phyloP scores from a whole-genome alignment of 1,284 basidiomycete genomes.

The Ganoderma meredithae region DNA sequence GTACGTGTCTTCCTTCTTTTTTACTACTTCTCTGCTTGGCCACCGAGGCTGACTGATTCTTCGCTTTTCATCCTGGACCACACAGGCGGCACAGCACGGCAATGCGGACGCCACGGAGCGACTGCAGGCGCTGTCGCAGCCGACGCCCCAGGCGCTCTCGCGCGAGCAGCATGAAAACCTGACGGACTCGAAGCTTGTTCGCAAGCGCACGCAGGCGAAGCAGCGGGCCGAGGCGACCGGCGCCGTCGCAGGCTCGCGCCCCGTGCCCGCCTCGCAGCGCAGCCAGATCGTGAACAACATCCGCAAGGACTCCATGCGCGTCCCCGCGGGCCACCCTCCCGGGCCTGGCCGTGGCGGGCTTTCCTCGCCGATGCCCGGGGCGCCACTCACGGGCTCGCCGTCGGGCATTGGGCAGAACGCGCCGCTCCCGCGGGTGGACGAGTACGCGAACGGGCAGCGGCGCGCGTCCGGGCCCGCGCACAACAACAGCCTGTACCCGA shows the following conservation, averaged over 20 bases:
- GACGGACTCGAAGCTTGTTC: conserved; percentile 81
- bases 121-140: conserved; percentile 69
- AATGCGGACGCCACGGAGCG: conserved; percentile 86
- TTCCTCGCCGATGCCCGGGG: neutral
- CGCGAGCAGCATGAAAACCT: conserved; percentile 83
- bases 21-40: neutral
- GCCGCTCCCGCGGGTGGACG: conserved; percentile 28
- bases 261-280: conserved; percentile 30
- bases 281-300: conserved; percentile 43
- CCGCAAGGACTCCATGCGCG: conserved; percentile 41
- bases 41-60: neutral
- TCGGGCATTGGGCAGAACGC: conserved; percentile 22
- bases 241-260: conserved; percentile 22
- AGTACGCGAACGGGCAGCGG: conserved; percentile 8
- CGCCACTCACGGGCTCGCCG: conserved; percentile 24
- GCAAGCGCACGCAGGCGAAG: conserved; percentile 85
- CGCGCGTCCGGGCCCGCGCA: conserved; percentile 14
- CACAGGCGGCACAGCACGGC: conserved; percentile 78
- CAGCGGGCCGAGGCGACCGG: conserved; percentile 64
- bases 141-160: conserved; percentile 69
- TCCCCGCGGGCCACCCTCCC: conserved; percentile 7
- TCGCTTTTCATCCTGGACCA: neutral
- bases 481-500: conserved; percentile 13
- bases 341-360: conserved; percentile 9
- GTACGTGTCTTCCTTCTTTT: conserved; percentile 42